A percentile compares a stretch with the other conserved stretches of the same genome.
These are phyloP conservation scores for Biscutella laevigata DNA, from an alignment of 441 rosid species.

Conservation along the genomic window DNA sequence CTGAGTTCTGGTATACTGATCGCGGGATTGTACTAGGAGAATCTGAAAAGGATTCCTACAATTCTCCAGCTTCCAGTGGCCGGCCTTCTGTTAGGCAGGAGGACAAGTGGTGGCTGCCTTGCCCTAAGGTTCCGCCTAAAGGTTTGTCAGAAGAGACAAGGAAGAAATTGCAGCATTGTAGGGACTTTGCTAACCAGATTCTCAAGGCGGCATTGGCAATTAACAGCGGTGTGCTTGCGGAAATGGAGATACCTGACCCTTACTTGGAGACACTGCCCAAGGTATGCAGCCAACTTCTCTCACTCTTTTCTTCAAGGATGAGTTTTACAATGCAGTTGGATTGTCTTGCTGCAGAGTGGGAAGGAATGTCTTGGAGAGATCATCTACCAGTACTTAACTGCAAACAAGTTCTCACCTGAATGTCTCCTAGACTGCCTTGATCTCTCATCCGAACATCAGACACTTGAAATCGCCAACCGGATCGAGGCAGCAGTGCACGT, in stretches of 20 bases:
- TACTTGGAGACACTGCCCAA: constrained; percentile 84
- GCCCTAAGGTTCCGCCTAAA: constrained; percentile 68
- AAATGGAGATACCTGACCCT: constrained; percentile 83
- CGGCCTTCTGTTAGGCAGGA: constrained; percentile 89
- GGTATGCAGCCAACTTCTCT: no score
- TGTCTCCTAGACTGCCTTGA: constrained; percentile 87
- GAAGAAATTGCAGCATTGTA: constrained; percentile 73
- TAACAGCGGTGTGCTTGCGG: constrained; percentile 75
- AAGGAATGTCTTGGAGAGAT: constrained; percentile 80
- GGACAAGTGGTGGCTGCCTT: constrained; percentile 98
- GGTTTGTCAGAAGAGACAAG: constrained; percentile 74
- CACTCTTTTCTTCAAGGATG: no score
- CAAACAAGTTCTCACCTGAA: constrained; percentile 79
- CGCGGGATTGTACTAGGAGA: constrained; percentile 71
- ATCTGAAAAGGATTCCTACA: constrained; percentile 37
- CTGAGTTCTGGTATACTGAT: constrained; percentile 87
- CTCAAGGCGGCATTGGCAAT: constrained; percentile 96
- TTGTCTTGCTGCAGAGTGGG: constrained; percentile 66
- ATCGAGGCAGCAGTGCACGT: constrained; percentile 80
- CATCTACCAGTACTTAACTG: constrained; percentile 72
- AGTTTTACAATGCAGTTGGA: no score
- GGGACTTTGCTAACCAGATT: constrained; percentile 87
- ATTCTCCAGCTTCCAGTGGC: constrained; percentile 38
- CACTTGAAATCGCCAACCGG: constrained; percentile 69
- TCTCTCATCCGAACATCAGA: constrained; percentile 84